A percentile compares a stretch with the other conserved stretches of the same genome.
Evolutionary conservation across 1,284 basidiomycete genomes (phyloP).

Genomic region (Marasmius sp.): DNA sequence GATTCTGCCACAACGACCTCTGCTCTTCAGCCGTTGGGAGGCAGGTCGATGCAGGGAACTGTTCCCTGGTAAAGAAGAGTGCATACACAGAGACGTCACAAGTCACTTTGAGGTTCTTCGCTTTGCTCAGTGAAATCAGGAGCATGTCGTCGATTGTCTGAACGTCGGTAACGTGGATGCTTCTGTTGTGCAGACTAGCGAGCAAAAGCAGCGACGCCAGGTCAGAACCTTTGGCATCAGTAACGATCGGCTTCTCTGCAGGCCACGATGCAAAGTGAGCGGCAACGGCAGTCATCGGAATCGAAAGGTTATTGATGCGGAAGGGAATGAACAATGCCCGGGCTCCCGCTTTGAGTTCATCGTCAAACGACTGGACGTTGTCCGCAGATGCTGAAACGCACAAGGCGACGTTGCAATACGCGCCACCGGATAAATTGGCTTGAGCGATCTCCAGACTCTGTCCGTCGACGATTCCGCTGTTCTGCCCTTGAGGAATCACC

Average conservation of each 20-base stretch:
- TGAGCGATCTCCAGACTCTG: conserved; percentile 70
- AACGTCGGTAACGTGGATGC: conserved; percentile 94
- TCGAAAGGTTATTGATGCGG: conserved; percentile 48
- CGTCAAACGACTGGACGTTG: conserved; percentile 69
- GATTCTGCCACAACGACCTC: conserved; percentile 83
- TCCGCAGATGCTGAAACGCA: conserved; percentile 73
- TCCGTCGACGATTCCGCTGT: conserved; percentile 65
- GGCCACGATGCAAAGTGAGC: conserved; percentile 93
- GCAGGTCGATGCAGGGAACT: conserved; percentile 66
- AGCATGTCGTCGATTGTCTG: conserved; percentile 86
- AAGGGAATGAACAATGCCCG: conserved; percentile 88
- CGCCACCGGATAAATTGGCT: conserved; percentile 57
- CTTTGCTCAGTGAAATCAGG: conserved; percentile 93
- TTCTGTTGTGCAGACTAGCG: conserved; percentile 88
- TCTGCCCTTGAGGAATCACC: conserved; percentile 72
- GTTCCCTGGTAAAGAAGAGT: conserved; percentile 84
- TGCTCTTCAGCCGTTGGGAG: conserved; percentile 84
- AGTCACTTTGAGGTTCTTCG: conserved; percentile 91
- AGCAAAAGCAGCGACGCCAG: conserved; percentile 92
- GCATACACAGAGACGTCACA: conserved; percentile 95
- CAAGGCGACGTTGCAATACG: conserved; percentile 87
- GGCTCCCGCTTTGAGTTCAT: conserved; percentile 75
- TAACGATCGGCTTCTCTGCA: conserved; percentile 87
- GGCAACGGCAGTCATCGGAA: conserved; percentile 67
- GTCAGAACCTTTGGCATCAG: conserved; percentile 90